A percentile compares a stretch with the other conserved stretches of the same genome.
phyloP scores from a whole-genome alignment of 768 basidiomycete species.

The Sistotremastrum niveocremeum region DNA sequence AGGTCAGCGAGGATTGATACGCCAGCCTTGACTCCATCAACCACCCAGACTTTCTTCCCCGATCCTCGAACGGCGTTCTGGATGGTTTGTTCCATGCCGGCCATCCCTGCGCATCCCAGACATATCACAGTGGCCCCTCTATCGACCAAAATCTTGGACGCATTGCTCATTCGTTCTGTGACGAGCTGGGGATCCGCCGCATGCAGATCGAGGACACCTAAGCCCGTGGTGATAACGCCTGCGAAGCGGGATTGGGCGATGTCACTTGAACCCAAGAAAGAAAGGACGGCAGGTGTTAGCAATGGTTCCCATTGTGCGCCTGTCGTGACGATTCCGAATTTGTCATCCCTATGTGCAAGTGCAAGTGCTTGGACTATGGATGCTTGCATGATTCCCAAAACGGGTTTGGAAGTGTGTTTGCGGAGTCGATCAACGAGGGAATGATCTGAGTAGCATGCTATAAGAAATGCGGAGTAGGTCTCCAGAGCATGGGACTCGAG shows the following conservation, averaged over 20 bases:
- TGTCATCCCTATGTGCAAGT: conserved; percentile 5
- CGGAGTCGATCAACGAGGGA: conserved; percentile 17
- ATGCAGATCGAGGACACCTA: conserved; percentile 21
- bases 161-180: conserved; percentile 12
- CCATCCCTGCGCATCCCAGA: conserved; percentile 20
- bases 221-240: conserved; percentile 20
- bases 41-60: conserved; percentile 8
- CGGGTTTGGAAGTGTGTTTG: conserved; percentile 8
- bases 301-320: conserved; percentile 21
- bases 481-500: neutral
- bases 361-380: conserved; percentile 11
- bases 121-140: conserved; percentile 8
- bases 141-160: conserved; percentile 13
- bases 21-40: conserved; percentile 17
- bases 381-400: conserved; percentile 25
- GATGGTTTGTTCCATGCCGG: conserved; percentile 13
- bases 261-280: conserved; percentile 11
- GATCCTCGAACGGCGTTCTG: conserved; percentile 7
- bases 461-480: conserved; percentile 6
- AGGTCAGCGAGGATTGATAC: conserved; percentile 4
- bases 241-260: conserved; percentile 11
- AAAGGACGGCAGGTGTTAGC: conserved; percentile 12
- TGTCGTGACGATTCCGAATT: conserved; percentile 25
- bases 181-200: conserved; percentile 13
- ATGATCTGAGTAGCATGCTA: conserved; percentile 23